Conservation (phyloP, 2,329 filamentous ascomycete species). For the Arthrobotrys conoides region DNA sequence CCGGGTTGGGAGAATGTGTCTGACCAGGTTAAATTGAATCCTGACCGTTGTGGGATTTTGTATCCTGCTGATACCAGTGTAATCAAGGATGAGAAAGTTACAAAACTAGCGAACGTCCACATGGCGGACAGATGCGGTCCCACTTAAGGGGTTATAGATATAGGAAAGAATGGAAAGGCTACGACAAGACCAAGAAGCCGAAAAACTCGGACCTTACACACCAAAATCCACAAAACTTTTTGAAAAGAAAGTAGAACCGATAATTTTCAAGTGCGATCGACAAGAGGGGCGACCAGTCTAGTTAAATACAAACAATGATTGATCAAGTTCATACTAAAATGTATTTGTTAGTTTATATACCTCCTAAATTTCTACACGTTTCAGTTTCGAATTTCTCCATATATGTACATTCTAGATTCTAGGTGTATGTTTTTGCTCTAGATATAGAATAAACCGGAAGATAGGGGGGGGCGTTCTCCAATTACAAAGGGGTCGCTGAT, state of each 20-base stretch:
- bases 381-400: no score
- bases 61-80: neutral
- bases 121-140: neutral
- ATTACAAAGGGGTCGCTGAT: no score
- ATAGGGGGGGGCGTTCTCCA: no score
- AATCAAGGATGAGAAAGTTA: slow-evolving; percentile 26
- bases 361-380: neutral
- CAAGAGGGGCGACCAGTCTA: neutral
- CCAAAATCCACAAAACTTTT: neutral
- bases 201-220: neutral
- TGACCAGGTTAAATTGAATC: slow-evolving; percentile 43
- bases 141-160: neutral
- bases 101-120: neutral
- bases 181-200: neutral
- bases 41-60: slow-evolving; percentile 15
- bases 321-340: neutral
- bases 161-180: neutral
- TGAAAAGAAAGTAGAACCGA: neutral
- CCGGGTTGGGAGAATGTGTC: slow-evolving; percentile 64
- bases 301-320: neutral
- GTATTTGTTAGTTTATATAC: neutral
- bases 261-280: neutral
- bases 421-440: neutral
- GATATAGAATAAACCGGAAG: no score
- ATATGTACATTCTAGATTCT: neutral